These are phyloP conservation scores for Sporothrix brunneoviolacea DNA, from an alignment of 2,329 filamentous ascomycete species.

Conservation along the genomic window DNA sequence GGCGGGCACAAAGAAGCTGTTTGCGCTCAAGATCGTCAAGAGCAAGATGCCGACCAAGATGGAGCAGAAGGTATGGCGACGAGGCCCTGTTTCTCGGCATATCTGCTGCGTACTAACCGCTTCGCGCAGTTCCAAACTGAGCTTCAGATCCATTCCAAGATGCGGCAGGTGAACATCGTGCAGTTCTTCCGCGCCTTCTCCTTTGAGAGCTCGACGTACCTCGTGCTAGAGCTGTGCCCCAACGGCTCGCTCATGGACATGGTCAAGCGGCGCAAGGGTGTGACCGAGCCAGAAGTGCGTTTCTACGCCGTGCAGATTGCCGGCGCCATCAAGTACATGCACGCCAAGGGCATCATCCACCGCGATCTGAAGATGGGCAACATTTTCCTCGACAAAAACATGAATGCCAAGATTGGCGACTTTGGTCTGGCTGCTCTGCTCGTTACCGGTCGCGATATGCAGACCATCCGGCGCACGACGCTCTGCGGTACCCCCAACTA, in stretches of 20 bases:
- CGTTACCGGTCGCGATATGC: conserved; percentile 85
- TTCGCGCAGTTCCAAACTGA: conserved; percentile 62
- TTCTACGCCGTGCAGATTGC: conserved; percentile 93
- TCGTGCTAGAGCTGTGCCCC: conserved; percentile 87
- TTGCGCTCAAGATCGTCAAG: conserved; percentile 77
- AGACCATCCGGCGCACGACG: conserved; percentile 76
- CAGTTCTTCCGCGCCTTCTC: conserved; percentile 92
- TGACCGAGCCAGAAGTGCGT: conserved; percentile 90
- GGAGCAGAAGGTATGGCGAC: conserved; percentile 65
- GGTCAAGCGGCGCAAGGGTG: conserved; percentile 82
- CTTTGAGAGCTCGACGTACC: conserved; percentile 81
- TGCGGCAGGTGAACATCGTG: conserved; percentile 92
- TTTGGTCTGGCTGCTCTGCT: conserved; percentile 91
- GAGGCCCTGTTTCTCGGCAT: too few species aligned
- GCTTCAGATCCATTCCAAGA: conserved; percentile 96
- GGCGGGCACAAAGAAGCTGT: conserved; percentile 58
- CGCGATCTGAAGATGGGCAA: conserved; percentile 97
- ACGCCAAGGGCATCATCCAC: conserved; percentile 91
- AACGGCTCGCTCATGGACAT: conserved; percentile 98
- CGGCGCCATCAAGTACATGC: conserved; percentile 96
- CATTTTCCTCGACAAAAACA: conserved; percentile 84
- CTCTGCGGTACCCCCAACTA: conserved; percentile 98
- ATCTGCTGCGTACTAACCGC: too few species aligned
- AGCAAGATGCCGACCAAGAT: conserved; percentile 76
- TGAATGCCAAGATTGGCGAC: conserved; percentile 98